These are phyloP conservation scores for Physcomitrium patens DNA, from an alignment of 225 moss, liverwort and hornwort genomes.

Conservation along the genomic window DNA sequence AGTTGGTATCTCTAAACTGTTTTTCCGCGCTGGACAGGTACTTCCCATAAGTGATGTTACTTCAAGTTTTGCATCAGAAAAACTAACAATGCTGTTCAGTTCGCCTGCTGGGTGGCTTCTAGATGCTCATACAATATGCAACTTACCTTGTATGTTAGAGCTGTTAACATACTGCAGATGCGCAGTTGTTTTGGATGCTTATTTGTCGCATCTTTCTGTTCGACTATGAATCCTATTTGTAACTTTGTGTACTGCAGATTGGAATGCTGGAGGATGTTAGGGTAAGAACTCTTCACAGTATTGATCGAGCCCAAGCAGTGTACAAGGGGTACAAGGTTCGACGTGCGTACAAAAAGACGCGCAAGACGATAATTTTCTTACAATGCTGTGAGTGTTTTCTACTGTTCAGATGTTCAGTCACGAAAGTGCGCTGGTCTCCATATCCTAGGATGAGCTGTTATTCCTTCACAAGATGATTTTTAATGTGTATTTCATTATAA, in stretches of 20 bases:
- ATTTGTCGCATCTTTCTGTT: conserved; percentile 7
- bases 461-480: conserved; percentile 8
- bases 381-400: conserved; percentile 74
- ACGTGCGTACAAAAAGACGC: conserved; percentile 64
- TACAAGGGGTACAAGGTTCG: conserved; percentile 88
- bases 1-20: conserved; percentile 92
- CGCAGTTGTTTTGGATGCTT: background rate
- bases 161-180: background rate
- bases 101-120: background rate
- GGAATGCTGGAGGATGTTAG: conserved; percentile 95
- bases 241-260: conserved; percentile 62
- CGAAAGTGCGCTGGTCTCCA: conserved; percentile 7
- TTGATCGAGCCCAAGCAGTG: conserved; percentile 80
- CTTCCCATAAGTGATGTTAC: background rate
- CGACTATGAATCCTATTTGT: conserved; percentile 22
- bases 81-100: background rate
- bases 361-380: conserved; percentile 63
- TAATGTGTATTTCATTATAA: background rate
- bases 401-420: conserved; percentile 4
- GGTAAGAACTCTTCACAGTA: conserved; percentile 82
- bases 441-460: background rate
- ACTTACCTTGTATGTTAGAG: background rate
- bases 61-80: too few relatives aligned
- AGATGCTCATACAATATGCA: conserved; percentile 3
- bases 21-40: conserved; percentile 97